These are phyloP conservation scores for Ligustrum vulgare DNA, from an alignment of 257 asterid species.

Conservation along the genomic window DNA sequence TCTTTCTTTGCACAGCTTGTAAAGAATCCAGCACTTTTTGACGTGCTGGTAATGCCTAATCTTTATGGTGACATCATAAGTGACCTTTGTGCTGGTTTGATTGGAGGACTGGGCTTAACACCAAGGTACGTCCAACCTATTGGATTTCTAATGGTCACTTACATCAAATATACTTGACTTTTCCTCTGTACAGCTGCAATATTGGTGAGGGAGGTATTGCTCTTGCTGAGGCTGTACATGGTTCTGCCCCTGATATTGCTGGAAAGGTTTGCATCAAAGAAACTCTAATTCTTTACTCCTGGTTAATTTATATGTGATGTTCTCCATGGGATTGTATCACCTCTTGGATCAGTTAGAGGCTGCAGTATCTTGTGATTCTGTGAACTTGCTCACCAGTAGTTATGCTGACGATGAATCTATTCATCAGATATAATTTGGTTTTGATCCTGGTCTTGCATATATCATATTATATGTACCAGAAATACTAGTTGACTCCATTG, in stretches of 20 bases:
- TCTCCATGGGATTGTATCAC: constrained; percentile 1
- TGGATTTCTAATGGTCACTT: constrained; percentile 7
- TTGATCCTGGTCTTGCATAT: background rate
- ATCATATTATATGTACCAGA: too few species aligned
- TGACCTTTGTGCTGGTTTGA: constrained; percentile 87
- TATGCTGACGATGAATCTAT: background rate
- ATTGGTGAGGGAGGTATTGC: constrained; percentile 99
- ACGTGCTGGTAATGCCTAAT: constrained; percentile 81
- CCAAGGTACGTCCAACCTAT: constrained; percentile 60
- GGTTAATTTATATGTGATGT: background rate
- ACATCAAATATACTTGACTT: constrained; percentile 12
- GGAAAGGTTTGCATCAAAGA: constrained; percentile 68
- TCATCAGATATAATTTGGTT: background rate
- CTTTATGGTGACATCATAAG: constrained; percentile 73
- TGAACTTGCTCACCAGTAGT: background rate
- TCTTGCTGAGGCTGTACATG: constrained; percentile 99
- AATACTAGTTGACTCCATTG: too few species aligned
- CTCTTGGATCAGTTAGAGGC: background rate
- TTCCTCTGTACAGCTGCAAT: constrained; percentile 53
- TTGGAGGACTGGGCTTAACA: constrained; percentile 95
- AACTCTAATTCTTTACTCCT: background rate
- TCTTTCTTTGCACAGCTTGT: constrained; percentile 57
- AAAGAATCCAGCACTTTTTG: constrained; percentile 80
- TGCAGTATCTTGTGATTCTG: background rate
- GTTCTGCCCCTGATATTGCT: constrained; percentile 99